Evolutionary conservation across 1,139 yeast species (phyloP), one percentile per base, ranked within the genome.

Genomic region (Pichia sp.): DNA sequence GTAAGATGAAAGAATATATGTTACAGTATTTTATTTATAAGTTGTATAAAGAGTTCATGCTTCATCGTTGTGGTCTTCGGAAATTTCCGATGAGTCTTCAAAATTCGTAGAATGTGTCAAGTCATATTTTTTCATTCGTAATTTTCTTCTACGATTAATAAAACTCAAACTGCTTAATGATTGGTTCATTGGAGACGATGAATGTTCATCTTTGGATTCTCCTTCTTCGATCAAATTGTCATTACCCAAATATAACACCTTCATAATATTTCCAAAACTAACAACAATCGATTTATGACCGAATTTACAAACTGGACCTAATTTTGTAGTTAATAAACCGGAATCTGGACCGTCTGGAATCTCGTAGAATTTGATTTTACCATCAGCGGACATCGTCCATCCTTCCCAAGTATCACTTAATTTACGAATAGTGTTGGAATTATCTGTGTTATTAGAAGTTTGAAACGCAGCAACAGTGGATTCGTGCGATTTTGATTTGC

Each of bases 281-380:
- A 82, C 79, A 22, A 84, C 79, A 19, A 84, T 77, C 0, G 93
- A 74, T 55, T 86, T 85, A 56, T 77, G 84, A 1, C 95, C 95
- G 57, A 80, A 84, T 55, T 78, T 78, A 32, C 70, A 70, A 35
- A 73, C 69, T 1, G 78, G 77, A 0, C 80, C 79, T 28, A 69
- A 63, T 46, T 64, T 71, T 56, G 66, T 74, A 45, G 69, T 75
- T 49, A 68, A 62, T 47, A 69, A 64, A 3, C 71, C 72, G 6
- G 64, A 61, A 38, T 65, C 64, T 5, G 63, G 56, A 8, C 65
- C 63, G 33, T 68, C 68, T 1, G 91, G 91, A 37, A 83, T 74
- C 37, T 74, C 75, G 55, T 80, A 82, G 41, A 68, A 69, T 15
- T 73, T 65, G 14, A 80, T 68, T 36, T 71, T 70, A 0, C 95